Percentiles rank a stretch among this genome's conserved stretches.
Evolutionary conservation across 169 alveolate species (phyloP).

Genomic region (Plasmodium coatneyi): DNA sequence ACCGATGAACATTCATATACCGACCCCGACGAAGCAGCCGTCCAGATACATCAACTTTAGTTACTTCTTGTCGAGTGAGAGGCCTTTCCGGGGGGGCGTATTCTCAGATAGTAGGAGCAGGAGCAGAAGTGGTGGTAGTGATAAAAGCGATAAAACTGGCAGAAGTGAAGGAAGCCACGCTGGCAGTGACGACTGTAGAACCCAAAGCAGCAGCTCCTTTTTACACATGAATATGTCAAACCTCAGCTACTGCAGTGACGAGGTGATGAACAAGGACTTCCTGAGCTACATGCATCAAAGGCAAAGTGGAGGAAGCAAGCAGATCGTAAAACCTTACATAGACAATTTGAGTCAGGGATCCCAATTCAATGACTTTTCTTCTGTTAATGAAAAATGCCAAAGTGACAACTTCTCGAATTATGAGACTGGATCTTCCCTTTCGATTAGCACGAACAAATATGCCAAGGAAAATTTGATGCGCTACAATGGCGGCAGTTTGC

Average conservation of each 20-base stretch:
- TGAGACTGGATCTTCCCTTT: background rate
- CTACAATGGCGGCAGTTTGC: background rate
- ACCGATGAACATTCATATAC: slow-evolving; percentile 40
- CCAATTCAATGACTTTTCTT: slow-evolving; percentile 25
- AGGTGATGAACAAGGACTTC: slow-evolving; percentile 19
- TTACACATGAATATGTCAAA: slow-evolving; percentile 15
- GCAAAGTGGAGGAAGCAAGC: background rate
- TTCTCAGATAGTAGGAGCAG: background rate
- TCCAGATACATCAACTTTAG: slow-evolving; percentile 37
- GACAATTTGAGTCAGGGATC: slow-evolving; percentile 31
- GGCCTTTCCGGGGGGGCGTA: background rate
- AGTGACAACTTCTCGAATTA: background rate
- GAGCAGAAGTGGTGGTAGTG: background rate
- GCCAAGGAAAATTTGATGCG: background rate
- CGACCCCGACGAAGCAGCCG: slow-evolving; percentile 45
- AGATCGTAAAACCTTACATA: slow-evolving; percentile 9
- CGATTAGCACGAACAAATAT: background rate
- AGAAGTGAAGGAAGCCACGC: background rate
- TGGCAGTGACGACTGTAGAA: background rate
- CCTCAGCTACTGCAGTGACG: slow-evolving; percentile 36
- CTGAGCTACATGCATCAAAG: background rate
- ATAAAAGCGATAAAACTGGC: background rate
- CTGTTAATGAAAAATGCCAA: background rate
- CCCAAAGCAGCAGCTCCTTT: background rate
- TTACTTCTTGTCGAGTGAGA: slow-evolving; percentile 16